A percentile compares a stretch with the other conserved stretches of the same genome.
Evolutionary conservation across 495 filamentous ascomycete species (phyloP).

Genomic region (Aspergillus affinis): DNA sequence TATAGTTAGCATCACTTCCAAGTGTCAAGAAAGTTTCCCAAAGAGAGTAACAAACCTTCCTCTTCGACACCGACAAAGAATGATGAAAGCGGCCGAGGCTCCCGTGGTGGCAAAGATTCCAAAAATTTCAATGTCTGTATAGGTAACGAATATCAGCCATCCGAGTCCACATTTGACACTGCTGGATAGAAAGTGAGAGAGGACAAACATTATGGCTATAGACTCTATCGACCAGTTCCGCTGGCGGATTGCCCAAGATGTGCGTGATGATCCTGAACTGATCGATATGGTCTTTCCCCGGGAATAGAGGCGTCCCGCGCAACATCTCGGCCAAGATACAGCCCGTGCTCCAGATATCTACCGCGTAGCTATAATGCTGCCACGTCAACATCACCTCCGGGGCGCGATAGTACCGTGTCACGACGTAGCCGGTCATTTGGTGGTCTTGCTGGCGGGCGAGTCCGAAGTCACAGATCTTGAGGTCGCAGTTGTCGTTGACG

Average conservation of each 20-base stretch:
- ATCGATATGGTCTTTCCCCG: constrained; percentile 97
- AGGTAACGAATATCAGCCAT: not conserved
- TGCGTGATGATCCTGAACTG: constrained; percentile 99
- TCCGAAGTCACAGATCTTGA: constrained; percentile 98
- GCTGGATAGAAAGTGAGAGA: not conserved
- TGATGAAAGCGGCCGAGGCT: constrained; percentile 79
- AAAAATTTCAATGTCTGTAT: constrained; percentile 87
- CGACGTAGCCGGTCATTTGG: constrained; percentile 98
- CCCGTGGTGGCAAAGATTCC: constrained; percentile 88
- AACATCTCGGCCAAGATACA: constrained; percentile 99
- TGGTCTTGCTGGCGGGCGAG: constrained; percentile 94
- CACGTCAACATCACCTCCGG: constrained; percentile 99
- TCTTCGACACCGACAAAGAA: constrained; percentile 94
- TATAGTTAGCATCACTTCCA: not conserved
- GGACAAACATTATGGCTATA: constrained; percentile 86
- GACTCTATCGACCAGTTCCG: constrained; percentile 96
- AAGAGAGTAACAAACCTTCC: constrained; percentile 57
- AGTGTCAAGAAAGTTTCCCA: no score
- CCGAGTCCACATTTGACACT: not conserved
- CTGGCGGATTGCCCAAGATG: constrained; percentile 87
- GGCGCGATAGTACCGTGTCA: constrained; percentile 93
- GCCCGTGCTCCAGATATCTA: constrained; percentile 97
- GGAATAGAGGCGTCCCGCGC: constrained; percentile 94
- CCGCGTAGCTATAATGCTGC: constrained; percentile 98
- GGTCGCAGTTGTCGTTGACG: constrained; percentile 96